Percentiles rank a stretch among this genome's conserved stretches.
phyloP scores from a whole-genome alignment of 108 stramenopile species.

The Pseudonitzschia multiseries region DNA sequence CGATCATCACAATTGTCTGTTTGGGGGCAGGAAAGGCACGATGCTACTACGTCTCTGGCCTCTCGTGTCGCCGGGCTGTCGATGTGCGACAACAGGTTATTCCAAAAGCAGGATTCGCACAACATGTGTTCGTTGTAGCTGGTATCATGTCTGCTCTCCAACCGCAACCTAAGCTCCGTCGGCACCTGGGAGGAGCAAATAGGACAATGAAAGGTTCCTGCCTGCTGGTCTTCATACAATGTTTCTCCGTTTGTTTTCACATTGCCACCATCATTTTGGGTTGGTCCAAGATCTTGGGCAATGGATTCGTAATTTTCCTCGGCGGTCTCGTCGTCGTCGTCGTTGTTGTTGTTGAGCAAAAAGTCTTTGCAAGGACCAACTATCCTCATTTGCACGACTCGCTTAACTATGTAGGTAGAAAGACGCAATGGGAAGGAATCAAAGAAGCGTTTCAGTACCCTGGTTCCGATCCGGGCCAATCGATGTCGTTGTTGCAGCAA shows the following conservation, averaged over 20 bases:
- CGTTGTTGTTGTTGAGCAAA: background rate
- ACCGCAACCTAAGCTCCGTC: background rate
- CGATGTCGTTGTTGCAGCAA: background rate
- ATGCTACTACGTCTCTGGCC: slow-evolving; percentile 38
- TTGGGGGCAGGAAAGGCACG: slow-evolving; percentile 42
- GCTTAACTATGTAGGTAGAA: slow-evolving; percentile 57
- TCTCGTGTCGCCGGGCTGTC: slow-evolving; percentile 36
- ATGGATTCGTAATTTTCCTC: background rate
- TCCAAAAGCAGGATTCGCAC: slow-evolving; percentile 75
- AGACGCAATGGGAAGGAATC: slow-evolving; percentile 59
- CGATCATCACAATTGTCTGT: slow-evolving; percentile 16
- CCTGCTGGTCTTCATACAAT: background rate
- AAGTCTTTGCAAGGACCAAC: slow-evolving; percentile 25
- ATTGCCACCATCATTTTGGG: background rate
- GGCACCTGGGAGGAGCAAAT: slow-evolving; percentile 13
- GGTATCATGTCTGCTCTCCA: background rate
- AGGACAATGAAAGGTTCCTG: slow-evolving; percentile 5
- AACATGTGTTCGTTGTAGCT: slow-evolving; percentile 25
- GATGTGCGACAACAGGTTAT: slow-evolving; percentile 45
- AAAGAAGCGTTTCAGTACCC: slow-evolving; percentile 49
- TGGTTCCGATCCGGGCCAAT: slow-evolving; percentile 30
- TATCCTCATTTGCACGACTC: slow-evolving; percentile 65
- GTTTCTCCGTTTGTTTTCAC: background rate
- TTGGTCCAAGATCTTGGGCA: background rate
- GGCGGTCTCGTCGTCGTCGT: too few relatives aligned